Base-by-base conservation (phyloP, 2,329 filamentous ascomycete species). In the Pezizomycotina sp. region DNA sequence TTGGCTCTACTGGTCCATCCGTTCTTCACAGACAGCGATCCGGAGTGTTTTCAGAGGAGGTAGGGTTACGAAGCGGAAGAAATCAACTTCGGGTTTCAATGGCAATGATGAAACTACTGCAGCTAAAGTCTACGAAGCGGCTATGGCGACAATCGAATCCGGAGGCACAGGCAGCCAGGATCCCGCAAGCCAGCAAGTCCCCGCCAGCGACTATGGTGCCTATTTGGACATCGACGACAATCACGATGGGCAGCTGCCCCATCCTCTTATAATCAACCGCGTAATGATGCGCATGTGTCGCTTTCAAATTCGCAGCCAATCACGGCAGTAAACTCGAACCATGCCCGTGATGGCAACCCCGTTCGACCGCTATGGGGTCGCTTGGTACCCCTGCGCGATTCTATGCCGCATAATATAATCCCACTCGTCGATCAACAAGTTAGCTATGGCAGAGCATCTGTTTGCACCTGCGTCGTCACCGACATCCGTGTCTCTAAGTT, bases 401-500 rank as follows among this genome's bases (percentile, higher is more conserved):
- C 48, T 3, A 38, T 46, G n/a, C 12, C 41, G 2, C 31, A 42
- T 6, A 34, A 36, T 5, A 38, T 36, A 5, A 49, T 51, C 23
- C 44, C 38, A 15, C 37, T 51, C 3, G 35, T 47, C 19, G 43
- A 46, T 6, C 48, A 48, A 26, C 36, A 46, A n/a, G 36, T 46
- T 18, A 40, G 34, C 13, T 46, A 50, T 21, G 49, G 49, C 12
- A 48, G 49, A 22, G 43, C 47, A 8, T 34, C 39, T 4, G 42
- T 27, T 15, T 49, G 43, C 12, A 45, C 46, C 4, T 41, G 45
- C 13, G 36, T 37, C 6, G 38, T 43, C 8, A 30, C 44, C 4
- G 49, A 51, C 20, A 45, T 43, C 2, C 41, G 49, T 3, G 42
- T 51, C 22, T 49, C 47, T 2, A 50, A 50, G 27, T 37, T 37